phyloP scores from a whole-genome alignment of 495 filamentous ascomycete genomes.

The Neurospora terricola region DNA sequence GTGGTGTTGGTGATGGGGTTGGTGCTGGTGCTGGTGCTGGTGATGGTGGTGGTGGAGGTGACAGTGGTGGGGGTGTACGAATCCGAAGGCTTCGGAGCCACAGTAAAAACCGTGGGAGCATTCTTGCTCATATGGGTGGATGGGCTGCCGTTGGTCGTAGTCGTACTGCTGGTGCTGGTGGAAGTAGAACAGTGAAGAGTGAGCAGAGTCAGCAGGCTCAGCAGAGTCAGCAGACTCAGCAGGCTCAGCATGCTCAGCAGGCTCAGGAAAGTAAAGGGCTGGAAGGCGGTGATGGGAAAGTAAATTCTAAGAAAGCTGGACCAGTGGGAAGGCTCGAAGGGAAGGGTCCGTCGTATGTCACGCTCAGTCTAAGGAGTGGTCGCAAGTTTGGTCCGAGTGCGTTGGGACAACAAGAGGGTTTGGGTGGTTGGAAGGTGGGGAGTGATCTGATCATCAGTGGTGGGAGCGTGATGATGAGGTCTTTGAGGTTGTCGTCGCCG shows the following conservation, averaged over 20 bases:
- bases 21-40: background rate
- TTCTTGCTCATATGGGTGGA: background rate
- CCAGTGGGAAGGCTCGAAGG: background rate
- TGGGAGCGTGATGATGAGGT: background rate
- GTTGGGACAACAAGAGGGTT: background rate
- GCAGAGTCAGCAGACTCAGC: background rate
- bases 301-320: background rate
- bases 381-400: background rate
- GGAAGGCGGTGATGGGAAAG: background rate
- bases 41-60: background rate
- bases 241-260: background rate
- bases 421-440: background rate
- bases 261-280: background rate
- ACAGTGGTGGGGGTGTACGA: background rate
- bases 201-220: background rate
- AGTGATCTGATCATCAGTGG: background rate
- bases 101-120: background rate
- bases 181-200: background rate
- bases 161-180: background rate
- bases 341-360: background rate
- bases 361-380: background rate
- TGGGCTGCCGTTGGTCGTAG: background rate
- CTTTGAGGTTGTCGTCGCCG: background rate
- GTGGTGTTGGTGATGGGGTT: background rate
- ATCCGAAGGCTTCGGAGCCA: background rate